Base-by-base conservation (phyloP, 176 grass and related monocot genomes). In the Triticum timopheevii region DNA sequence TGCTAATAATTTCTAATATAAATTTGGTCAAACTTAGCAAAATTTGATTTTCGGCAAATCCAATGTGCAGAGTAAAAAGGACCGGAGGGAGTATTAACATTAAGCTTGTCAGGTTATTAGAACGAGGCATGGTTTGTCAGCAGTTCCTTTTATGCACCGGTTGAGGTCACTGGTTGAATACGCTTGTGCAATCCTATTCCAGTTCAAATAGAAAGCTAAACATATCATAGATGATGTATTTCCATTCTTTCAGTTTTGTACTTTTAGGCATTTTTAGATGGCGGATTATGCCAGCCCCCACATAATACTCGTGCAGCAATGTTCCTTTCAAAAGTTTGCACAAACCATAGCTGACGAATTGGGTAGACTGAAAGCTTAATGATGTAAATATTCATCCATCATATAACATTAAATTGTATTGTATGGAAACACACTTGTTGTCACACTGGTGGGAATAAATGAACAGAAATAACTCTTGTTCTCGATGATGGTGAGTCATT, bases 111-210 rank as follows among this genome's bases (percentile, higher is more conserved):
- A 42, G 66, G 10, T 63, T 63, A n/a, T 61, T 13, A 34, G 23
- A 84, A 80, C 44, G 77, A 16, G 31, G 13, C 61, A 17, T 90
- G 52, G 17, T 10, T 62, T 82, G 22, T 13, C 44, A 72, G 65
- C 54, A 90, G 61, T 34, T 47, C 19, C 63, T 30, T 63, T 82
- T 82, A 59, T 86, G 76, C n/a, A 73, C 10, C 23, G 39, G 20
- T 61, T 71, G 20, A 73, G 22, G 13, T 74, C 25, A 45, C 61
- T 67, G 3, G 39, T 81, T 78, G 34, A 86, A 86, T 78, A 79
- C 10, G 13, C 7, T 8, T 71, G 73, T 54, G 20, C 70, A 47
- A 13, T 17, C 38, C 49, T 49, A 56, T 61, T 76, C n/a, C 10
- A 19, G 13, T 90, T 52, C 71, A 76, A 45, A 61, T 16, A 69